Base-by-base conservation (phyloP, 2,329 filamentous ascomycete species). In the Hypoxylon sp. region DNA sequence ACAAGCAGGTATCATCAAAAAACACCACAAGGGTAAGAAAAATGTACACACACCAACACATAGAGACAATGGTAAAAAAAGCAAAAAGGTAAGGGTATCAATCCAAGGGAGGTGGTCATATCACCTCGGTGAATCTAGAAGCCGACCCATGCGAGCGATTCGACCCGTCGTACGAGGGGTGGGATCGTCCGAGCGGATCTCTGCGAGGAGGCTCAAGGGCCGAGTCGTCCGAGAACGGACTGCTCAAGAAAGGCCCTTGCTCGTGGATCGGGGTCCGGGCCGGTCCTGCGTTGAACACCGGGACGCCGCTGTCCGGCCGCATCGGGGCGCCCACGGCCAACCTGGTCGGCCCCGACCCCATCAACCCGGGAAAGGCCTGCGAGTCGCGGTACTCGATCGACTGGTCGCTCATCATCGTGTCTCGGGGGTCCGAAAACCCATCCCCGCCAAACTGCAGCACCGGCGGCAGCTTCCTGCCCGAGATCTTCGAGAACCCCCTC, bases 281-380 rank as follows among this genome's bases (percentile, higher is more conserved):
- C 15, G 89, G 89, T n/a, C 89, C 86, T n/a, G 86, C 83, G 64
- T 87, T 82, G 72, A 88, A 83, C 30, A 88, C 79, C n/a, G 85
- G 82, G 3, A 88, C 78, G 8, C 87, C 86, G 71, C 86, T 88
- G 56, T 85, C 82, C 28, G 85, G 85, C 47, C 85, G 81, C 84
- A 88, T 88, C 5, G 85, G 85, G 7, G 81, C 78, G 17, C 85
- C 86, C 8, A 88, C 78, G 6, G 86, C 82, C 32, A 87, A 75
- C 57, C 80, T 80, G 44, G 72, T 77, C 8, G 77, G 73, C 8
- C 70, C 68, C 2, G 71, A 64, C 39, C 73, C 71, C 51, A 71
- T 71, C 34, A 81, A 74, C 10, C 56, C 59, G 22, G 64, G 67
- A 56, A 79, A 83, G 22, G 79, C 79, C 56, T 82, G 79, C 3